Conservation (phyloP, 257 asterid genomes). For the Nicotiana undulata region DNA sequence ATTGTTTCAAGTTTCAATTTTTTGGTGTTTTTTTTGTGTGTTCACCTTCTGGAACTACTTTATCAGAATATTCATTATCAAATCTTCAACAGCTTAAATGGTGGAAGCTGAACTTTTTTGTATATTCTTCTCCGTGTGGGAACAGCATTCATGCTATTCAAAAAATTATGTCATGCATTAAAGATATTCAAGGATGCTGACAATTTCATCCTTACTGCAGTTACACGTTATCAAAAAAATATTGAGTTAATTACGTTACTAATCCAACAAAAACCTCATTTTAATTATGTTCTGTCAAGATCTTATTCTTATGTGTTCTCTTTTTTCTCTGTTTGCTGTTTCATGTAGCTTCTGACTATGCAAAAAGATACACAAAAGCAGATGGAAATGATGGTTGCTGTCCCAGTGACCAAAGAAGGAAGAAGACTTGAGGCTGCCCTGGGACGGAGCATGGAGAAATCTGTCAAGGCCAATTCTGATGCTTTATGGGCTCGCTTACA, state of each 20-base stretch:
- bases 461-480: constrained; percentile 68
- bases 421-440: constrained; percentile 73
- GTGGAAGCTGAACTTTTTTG: not conserved
- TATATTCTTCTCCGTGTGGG: not conserved
- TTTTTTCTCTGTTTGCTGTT: not conserved
- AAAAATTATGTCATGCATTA: not conserved
- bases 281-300: not conserved
- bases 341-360: constrained; percentile 44
- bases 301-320: not conserved
- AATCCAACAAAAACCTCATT: not conserved
- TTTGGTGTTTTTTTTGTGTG: not conserved
- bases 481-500: constrained; percentile 86
- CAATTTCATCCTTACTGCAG: not conserved
- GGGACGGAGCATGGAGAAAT: constrained; percentile 74
- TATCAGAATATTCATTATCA: not conserved
- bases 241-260: not conserved
- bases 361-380: constrained; percentile 72
- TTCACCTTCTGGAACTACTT: not conserved
- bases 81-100: not conserved
- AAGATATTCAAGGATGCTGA: not conserved
- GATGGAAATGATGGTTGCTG: constrained; percentile 54
- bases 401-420: constrained; percentile 73
- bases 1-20: not conserved
- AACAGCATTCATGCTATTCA: not conserved
- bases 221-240: not conserved